Evolutionary conservation across 768 basidiomycete genomes (phyloP), one percentile per base, ranked within the genome.

Genomic region (Russula olivacea): DNA sequence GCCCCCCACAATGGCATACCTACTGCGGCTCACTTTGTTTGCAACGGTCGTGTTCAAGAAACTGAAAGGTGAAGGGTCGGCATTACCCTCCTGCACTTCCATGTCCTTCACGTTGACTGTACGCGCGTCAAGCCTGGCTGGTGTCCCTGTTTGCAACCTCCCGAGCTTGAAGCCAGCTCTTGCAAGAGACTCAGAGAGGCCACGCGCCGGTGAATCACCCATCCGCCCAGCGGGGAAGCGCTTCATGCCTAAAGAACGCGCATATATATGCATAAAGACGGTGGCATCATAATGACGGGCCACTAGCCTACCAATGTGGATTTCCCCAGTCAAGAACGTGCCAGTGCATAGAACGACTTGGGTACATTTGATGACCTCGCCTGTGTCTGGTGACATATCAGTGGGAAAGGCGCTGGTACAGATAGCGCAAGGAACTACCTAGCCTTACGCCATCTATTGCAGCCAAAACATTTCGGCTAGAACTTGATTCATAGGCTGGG

Each of bases 301-400:
- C 12, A 45, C 50, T 14, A 43, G 41, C 61, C 21, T 14, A 85
- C 91, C 93, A 51, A 96, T 89, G 69, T 95, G 93, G 50, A 94
- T 92, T 75, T 95, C 91, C 12, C 91, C 93, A 2, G 88, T 88
- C 28, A 96, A 80, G 71, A 96, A 96, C 0, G 93, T 96, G 9
- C 93, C 93, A 0, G 93, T 95, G 68, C 91, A 93, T 15, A 96
- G 81, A 32, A 96, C 88, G 12, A 94, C 89, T 67, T 87, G 85
- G 4, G 87, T 84, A 69, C 91, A 95, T 19, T 76, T 75, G 32
- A 95, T 84, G 19, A 85, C 70, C 55, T 93, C 87, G 11, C 91
- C 89, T 4, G 82, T 79, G 36, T 91, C 91, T 91, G 72, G 12
- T 23, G 45, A 34, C 25, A 69, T 14, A 69, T 47, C 19, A 25